These are phyloP conservation scores for Cryphonectria japonica DNA, from an alignment of 2,329 filamentous ascomycete species.

Conservation along the genomic window DNA sequence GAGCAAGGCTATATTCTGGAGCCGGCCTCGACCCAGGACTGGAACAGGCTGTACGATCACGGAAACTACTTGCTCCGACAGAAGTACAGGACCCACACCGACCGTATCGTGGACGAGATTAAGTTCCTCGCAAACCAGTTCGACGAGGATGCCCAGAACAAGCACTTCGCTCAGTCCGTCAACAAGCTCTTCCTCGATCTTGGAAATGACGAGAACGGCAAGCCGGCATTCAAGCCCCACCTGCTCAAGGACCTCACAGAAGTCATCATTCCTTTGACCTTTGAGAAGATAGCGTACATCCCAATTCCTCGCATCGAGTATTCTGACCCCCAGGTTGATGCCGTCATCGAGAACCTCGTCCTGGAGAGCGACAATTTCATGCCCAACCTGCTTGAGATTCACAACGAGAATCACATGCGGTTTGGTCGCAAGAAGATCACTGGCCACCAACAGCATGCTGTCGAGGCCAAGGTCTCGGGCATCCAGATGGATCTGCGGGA, in stretches of 20 bases:
- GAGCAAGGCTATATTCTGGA: slow-evolving; percentile 91
- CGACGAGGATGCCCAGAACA: slow-evolving; percentile 85
- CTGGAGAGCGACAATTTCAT: slow-evolving; percentile 96
- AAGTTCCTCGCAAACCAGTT: slow-evolving; percentile 92
- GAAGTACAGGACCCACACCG: slow-evolving; percentile 84
- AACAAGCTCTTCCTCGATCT: slow-evolving; percentile 86
- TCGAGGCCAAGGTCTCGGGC: slow-evolving; percentile 84
- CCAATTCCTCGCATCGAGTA: slow-evolving; percentile 95
- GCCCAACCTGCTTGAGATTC: slow-evolving; percentile 87
- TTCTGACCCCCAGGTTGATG: slow-evolving; percentile 80
- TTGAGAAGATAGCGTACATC: slow-evolving; percentile 87
- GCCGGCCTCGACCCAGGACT: slow-evolving; percentile 77
- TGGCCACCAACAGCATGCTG: slow-evolving; percentile 77
- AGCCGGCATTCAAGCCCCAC: slow-evolving; percentile 89
- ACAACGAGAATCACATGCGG: slow-evolving; percentile 91
- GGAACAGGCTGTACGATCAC: slow-evolving; percentile 82
- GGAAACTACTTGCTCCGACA: slow-evolving; percentile 86
- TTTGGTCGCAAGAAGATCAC: slow-evolving; percentile 88
- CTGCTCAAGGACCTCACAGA: slow-evolving; percentile 86
- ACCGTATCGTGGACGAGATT: slow-evolving; percentile 84
- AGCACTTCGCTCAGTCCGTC: slow-evolving; percentile 73
- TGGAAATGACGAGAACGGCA: slow-evolving; percentile 84
- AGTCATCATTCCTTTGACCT: slow-evolving; percentile 79
- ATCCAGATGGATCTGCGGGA: slow-evolving; percentile 91
- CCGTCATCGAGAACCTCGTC: slow-evolving; percentile 90